These are phyloP conservation scores for Tetrahymena elliotti DNA, from an alignment of 73 alveolate genomes.

Conservation along the genomic window DNA sequence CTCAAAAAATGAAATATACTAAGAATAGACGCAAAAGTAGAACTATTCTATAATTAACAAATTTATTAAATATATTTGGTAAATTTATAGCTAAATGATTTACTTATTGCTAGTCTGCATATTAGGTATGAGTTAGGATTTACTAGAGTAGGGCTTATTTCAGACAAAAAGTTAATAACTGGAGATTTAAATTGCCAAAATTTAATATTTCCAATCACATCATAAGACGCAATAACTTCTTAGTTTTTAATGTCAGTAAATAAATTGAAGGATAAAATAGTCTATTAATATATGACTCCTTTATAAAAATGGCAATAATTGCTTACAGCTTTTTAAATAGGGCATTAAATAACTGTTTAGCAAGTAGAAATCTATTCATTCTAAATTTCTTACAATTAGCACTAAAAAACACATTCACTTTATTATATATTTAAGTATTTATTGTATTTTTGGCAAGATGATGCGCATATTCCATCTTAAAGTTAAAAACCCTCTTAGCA, in stretches of 20 bases:
- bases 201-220: not conserved
- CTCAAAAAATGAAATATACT: not conserved
- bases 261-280: not conserved
- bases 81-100: not conserved
- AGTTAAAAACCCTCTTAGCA: not conserved
- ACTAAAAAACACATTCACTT: not conserved
- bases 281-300: not conserved
- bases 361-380: not conserved
- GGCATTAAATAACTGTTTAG: not conserved
- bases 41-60: not conserved
- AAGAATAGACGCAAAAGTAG: not conserved
- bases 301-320: not conserved
- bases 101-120: not conserved
- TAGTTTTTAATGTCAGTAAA: not conserved
- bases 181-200: not conserved
- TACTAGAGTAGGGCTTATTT: not conserved
- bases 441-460: not conserved
- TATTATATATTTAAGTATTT: not conserved
- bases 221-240: not conserved
- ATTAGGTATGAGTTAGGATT: not conserved
- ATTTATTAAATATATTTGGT: not conserved
- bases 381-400: not conserved
- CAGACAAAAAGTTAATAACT: not conserved
- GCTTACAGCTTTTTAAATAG: not conserved
- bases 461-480: not conserved